Percentiles rank a stretch among this genome's conserved stretches.
Evolutionary conservation across 1,139 yeast genomes (phyloP).

Genomic region (Lodderomyces beijingensis): DNA sequence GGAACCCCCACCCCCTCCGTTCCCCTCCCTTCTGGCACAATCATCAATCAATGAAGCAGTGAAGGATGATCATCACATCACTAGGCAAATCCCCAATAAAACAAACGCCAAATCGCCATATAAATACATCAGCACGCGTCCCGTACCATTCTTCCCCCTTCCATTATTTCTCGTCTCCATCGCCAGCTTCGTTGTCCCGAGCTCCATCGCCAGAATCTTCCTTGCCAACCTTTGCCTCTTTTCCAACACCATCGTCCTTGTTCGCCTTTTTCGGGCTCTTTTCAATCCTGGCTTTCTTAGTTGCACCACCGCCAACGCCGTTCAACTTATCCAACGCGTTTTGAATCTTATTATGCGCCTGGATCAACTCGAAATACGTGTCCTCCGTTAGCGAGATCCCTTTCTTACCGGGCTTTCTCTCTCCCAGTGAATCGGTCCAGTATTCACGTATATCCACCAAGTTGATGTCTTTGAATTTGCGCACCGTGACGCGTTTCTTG

Average conservation of each 20-base stretch:
- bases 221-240: slow-evolving; percentile 4
- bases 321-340: slow-evolving; percentile 54
- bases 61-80: no score
- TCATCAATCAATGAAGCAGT: no score
- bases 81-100: no score
- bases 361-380: slow-evolving; percentile 56
- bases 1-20: no score
- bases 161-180: background rate
- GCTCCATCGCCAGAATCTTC: slow-evolving; percentile 8
- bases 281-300: slow-evolving; percentile 10
- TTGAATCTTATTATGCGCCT: slow-evolving; percentile 50
- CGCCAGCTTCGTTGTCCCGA: slow-evolving; percentile 1
- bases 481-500: slow-evolving; percentile 68
- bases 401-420: slow-evolving; percentile 73
- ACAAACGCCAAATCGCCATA: no score
- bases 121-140: no score
- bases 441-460: slow-evolving; percentile 80
- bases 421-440: slow-evolving; percentile 58
- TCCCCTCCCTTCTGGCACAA: no score
- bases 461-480: slow-evolving; percentile 59
- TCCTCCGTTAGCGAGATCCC: slow-evolving; percentile 78
- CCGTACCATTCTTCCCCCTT: slow-evolving; percentile 10
- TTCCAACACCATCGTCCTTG: slow-evolving; percentile 7
- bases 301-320: slow-evolving; percentile 14
- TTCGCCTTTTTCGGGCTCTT: slow-evolving; percentile 4